phyloP scores from a whole-genome alignment of 192 early-diverging fungal species.

The Glomus cerebriforme region DNA sequence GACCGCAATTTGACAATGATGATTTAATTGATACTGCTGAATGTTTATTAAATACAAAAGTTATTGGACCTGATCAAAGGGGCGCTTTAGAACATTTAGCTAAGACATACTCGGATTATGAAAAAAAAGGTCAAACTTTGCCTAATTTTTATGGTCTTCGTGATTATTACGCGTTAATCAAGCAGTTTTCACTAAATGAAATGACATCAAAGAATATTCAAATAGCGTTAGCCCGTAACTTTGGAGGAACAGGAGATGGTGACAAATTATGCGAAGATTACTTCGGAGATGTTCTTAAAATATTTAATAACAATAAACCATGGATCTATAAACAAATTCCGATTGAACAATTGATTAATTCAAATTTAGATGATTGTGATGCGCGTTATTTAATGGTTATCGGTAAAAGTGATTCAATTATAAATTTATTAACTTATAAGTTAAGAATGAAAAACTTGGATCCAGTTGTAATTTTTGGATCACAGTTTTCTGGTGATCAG shows the following conservation, averaged over 20 bases:
- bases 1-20: too few species aligned
- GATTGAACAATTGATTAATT: background rate
- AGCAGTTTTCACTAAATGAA: background rate
- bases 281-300: background rate
- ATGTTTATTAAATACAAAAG: background rate
- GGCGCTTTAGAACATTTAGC: background rate
- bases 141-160: slow-evolving; percentile 31
- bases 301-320: background rate
- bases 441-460: background rate
- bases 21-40: slow-evolving; percentile 5
- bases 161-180: too few species aligned
- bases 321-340: slow-evolving; percentile 6
- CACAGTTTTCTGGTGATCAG: slow-evolving; percentile 21
- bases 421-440: slow-evolving; percentile 5
- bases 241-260: slow-evolving; percentile 19
- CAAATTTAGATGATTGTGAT: slow-evolving; percentile 16
- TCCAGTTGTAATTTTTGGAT: slow-evolving; percentile 25
- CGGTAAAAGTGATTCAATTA: slow-evolving; percentile 20
- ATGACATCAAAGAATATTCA: background rate
- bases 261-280: background rate
- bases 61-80: background rate
- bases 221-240: too few species aligned
- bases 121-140: background rate
- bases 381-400: slow-evolving; percentile 28
- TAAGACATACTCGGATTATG: too few species aligned